Evolutionary conservation across 331 rosid genomes (phyloP), one percentile per base, ranked within the genome.

Genomic region (Quercus tomentella): DNA sequence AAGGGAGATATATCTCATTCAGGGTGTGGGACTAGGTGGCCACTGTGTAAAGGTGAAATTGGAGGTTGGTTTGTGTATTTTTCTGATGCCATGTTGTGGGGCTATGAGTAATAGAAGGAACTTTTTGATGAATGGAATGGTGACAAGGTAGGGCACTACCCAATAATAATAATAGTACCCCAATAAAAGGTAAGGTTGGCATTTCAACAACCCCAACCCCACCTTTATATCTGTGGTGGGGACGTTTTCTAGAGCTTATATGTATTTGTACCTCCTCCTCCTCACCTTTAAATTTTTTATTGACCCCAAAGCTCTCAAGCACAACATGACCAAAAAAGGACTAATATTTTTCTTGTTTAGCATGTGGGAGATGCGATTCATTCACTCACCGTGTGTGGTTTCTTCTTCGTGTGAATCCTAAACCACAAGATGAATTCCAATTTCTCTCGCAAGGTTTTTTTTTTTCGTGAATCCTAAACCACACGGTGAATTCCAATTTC

Each of bases 141-240:
- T 82, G 89, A 86, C 90, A 78, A 65, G 87, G 88, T 79, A 83
- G 87, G 89, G 60, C 93, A 88, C 84, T 81, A 78, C 79, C 86
- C 49, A 41, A 9, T 41, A 52, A 77, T 80, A 66, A 67, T 55
- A 35, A 62, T 81, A 72, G 69, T 79, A 22, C 49, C 68, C 55
- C 68, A 74, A 62, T 35, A 25, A 49, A 81, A 30, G 77, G 81
- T 65, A 26, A 67, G 88, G 84, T 75, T 71, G 79, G 67, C 86
- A 75, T 70, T 66, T 56, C 83, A 75, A 52, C 82, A 5, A 78
- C 82, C 77, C 82, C 70, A 76, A 35, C 83, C 79, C 81, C 58
- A 62, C 83, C 28, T 41, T 80, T 73, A 20, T 35, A 54, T 67
- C 72, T 70, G 22, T 28, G 52, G 31, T 56, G 5, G 72, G 43